Base-by-base conservation (phyloP, 352 stramenopile species). In the Sclerospora graminicola region DNA sequence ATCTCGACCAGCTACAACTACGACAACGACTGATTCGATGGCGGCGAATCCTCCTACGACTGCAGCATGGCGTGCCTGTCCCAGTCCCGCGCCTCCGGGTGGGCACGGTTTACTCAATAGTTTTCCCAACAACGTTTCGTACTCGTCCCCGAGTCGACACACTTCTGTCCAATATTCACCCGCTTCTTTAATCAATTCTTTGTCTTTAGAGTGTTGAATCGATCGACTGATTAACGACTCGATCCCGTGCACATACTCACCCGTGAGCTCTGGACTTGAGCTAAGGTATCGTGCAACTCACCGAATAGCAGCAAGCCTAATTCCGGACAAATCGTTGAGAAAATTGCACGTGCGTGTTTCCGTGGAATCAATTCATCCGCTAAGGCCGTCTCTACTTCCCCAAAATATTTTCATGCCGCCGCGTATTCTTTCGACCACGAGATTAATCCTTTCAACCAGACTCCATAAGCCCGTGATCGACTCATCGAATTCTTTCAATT, bases 261-360 rank as follows among this genome's bases (percentile, higher is more conserved):
- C 0, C 81, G 62, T 4, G 81, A 92, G 57, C 73, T 87, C 42
- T 90, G 75, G 36, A 92, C 67, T 48, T 90, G 78, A 11, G 62
- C 65, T 26, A 92, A 54, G 1, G 73, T 89, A 38, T 89, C 81
- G 49, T 89, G 78, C 54, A 90, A 76, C 28, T 90, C 71, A 30
- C 75, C 83, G 52, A 92, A 85, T 4, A 90, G 48, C 18, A 92
- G 58, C 38, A 64, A 84, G 11, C 73, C 75, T 8, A 87, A 37
- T 39, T 86, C 75, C 0, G 75, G 49, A 31, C 62, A 88, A 60
- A 66, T 86, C 2, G 78, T 89, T 20, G 81, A 89, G 43, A 92
- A 92, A 14, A 92, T 63, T 14, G 76, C 76, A 8, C 81, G 75
- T 19, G 73, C 62, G 41, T 92, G 82, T 63, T 86, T 87, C 26